A percentile compares a stretch with the other conserved stretches of the same genome.
These are phyloP conservation scores for Salix brachista DNA, from an alignment of 345 rosid species.

Conservation along the genomic window DNA sequence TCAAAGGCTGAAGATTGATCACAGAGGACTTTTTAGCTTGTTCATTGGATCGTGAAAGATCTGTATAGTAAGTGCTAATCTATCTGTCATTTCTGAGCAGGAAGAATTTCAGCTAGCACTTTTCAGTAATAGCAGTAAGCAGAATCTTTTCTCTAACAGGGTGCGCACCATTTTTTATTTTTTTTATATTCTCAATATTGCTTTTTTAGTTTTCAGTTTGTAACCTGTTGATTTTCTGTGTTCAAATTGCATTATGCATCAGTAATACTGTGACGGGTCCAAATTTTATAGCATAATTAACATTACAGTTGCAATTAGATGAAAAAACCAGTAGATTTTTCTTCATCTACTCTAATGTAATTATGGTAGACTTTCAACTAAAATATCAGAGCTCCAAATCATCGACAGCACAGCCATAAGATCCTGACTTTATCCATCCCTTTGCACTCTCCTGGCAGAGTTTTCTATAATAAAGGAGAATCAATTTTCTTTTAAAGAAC, in stretches of 20 bases:
- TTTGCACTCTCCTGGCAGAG: too few relatives aligned
- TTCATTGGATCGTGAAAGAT: not conserved
- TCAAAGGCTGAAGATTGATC: not conserved
- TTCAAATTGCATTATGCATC: not conserved
- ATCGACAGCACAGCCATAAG: too few relatives aligned
- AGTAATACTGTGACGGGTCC: not conserved
- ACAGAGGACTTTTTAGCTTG: not conserved
- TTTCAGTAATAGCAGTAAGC: constrained; percentile 59
- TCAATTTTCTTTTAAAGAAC: too few relatives aligned
- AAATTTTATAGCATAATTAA: too few relatives aligned
- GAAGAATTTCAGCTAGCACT: constrained; percentile 85
- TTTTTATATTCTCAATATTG: not conserved
- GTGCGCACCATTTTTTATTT: constrained; percentile 25
- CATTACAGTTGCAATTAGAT: too few relatives aligned
- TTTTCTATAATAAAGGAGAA: too few relatives aligned
- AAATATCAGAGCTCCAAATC: too few relatives aligned
- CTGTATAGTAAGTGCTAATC: not conserved
- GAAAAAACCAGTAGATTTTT: too few relatives aligned
- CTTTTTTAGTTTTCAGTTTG: not conserved
- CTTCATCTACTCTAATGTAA: too few relatives aligned
- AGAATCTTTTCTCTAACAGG: constrained; percentile 82
- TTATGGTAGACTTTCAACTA: too few relatives aligned
- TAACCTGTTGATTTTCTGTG: not conserved
- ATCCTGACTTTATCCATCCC: too few relatives aligned
- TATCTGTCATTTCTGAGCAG: constrained; percentile 32